Evolutionary conservation across 1,139 yeast species (phyloP), one percentile per base, ranked within the genome.

Genomic region (Geotrichum restrictum): DNA sequence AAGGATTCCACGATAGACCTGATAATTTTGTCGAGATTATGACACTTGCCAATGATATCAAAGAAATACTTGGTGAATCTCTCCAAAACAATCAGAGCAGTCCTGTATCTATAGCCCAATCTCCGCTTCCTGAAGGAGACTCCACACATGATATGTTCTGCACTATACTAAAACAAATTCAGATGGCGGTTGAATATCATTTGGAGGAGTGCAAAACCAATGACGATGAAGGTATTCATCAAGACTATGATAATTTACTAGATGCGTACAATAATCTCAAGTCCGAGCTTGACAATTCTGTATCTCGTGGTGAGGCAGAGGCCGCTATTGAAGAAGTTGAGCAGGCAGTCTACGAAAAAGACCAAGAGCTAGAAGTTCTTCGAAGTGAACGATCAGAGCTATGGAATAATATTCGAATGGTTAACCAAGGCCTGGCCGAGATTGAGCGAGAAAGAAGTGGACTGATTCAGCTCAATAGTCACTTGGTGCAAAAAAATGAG

Each of bases 301-400:
- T 51, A 16, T 29, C 45, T 29, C 38, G 54, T 6, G 7, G 31
- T 14, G 54, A 51, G 22, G 54, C 51, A 13, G 51, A 21, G 42
- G 29, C 42, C 7, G 42, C 48, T 10, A 32, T 44, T 27, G 49
- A 42, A 22, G 54, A 51, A 38, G 36, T 41, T 8, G 50, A 51
- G 39, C 14, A 36, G 10, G 19, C 38, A 14, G 36, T 52, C 18
- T 51, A 44, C 14, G 58, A 46, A 49, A 39, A 48, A 33, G 57
- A 54, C 11, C 46, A 38, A 11, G 53, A 55, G 41, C 29, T 53
- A 7, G 40, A 10, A 8, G 45, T 45, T 7, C 49, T 48, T 1
- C 40, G 44, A 19, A 38, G 40, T n/a, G 51, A 46, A 33, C 31
- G 32, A 13, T 40, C 48, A 3, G 50, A 46, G 32, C 41, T 51